A percentile compares a stretch with the other conserved stretches of the same genome.
These are phyloP conservation scores for Puccinia coronata DNA, from an alignment of 1,284 basidiomycete genomes.

Conservation along the genomic window DNA sequence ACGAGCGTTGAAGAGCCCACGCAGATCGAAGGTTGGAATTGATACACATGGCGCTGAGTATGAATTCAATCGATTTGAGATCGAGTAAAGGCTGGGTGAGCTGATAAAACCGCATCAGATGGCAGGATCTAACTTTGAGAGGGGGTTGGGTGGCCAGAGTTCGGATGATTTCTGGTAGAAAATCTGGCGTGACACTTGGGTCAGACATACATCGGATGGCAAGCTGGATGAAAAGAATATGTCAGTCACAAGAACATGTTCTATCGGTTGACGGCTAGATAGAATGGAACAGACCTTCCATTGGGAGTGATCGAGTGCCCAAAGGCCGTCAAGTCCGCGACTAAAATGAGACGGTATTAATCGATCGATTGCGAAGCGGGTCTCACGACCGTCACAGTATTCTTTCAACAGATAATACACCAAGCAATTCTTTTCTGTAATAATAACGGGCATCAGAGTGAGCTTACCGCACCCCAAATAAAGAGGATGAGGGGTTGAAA, in stretches of 20 bases:
- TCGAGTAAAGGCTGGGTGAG: slow-evolving; percentile 34
- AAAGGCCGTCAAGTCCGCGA: slow-evolving; percentile 40
- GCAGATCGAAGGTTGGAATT: slow-evolving; percentile 32
- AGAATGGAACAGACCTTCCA: slow-evolving; percentile 32
- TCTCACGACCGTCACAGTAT: slow-evolving; percentile 35
- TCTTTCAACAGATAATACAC: slow-evolving; percentile 48
- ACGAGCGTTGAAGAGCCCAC: slow-evolving; percentile 44
- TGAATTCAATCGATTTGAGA: slow-evolving; percentile 16
- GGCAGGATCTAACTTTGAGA: background rate
- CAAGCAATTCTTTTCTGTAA: slow-evolving; percentile 44
- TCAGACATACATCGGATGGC: slow-evolving; percentile 31
- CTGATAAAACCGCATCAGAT: slow-evolving; percentile 30
- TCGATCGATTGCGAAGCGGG: slow-evolving; percentile 33
- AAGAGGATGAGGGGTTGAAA: background rate
- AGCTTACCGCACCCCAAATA: background rate
- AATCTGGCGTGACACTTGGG: slow-evolving; percentile 35
- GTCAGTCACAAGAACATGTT: background rate
- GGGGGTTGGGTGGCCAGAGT: slow-evolving; percentile 37
- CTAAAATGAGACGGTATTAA: slow-evolving; percentile 36
- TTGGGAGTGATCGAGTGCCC: slow-evolving; percentile 47
- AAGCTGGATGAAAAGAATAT: background rate
- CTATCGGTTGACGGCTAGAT: no score
- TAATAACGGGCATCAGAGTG: background rate
- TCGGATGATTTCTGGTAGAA: slow-evolving; percentile 42
- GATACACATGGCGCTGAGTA: slow-evolving; percentile 36